Evolutionary conservation across 1,139 yeast species (phyloP).

Genomic region (Debaryomycetaceae sp.): DNA sequence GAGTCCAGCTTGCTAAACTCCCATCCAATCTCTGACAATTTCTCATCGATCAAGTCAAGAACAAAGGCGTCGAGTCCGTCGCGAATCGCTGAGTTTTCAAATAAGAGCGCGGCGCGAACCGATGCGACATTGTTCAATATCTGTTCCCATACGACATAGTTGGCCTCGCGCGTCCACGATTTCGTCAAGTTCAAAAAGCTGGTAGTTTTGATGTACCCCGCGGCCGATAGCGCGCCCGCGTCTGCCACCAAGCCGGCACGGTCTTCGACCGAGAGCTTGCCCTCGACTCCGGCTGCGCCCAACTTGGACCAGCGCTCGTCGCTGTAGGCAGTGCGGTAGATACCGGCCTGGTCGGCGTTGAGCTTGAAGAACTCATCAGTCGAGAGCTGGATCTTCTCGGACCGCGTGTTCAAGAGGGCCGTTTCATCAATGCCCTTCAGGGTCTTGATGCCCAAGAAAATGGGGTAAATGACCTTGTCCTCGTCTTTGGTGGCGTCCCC

Average conservation of each 20-base stretch:
- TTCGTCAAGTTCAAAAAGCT: slow-evolving; percentile 54
- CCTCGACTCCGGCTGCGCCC: slow-evolving; percentile 57
- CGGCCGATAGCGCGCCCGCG: slow-evolving; percentile 59
- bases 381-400: slow-evolving; percentile 32
- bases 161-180: slow-evolving; percentile 57
- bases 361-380: slow-evolving; percentile 48
- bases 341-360: slow-evolving; percentile 75
- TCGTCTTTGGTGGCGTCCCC: slow-evolving; percentile 43
- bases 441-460: slow-evolving; percentile 70
- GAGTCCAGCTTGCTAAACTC: slow-evolving; percentile 50
- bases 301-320: slow-evolving; percentile 65
- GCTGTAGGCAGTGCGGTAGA: slow-evolving; percentile 71
- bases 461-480: slow-evolving; percentile 59
- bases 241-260: slow-evolving; percentile 82
- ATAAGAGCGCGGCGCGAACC: slow-evolving; percentile 56
- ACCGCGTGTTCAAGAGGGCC: slow-evolving; percentile 45
- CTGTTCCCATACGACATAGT: slow-evolving; percentile 73
- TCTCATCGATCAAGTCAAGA: slow-evolving; percentile 48
- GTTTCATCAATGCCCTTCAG: slow-evolving; percentile 46
- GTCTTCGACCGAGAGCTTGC: slow-evolving; percentile 67
- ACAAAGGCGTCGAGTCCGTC: slow-evolving; percentile 51
- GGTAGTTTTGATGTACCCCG: slow-evolving; percentile 63
- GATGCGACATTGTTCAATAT: slow-evolving; percentile 45
- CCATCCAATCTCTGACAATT: slow-evolving; percentile 60
- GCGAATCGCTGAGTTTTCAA: slow-evolving; percentile 47